Evolutionary conservation across 2,329 filamentous ascomycete species (phyloP).

Genomic region (Nemania serpens): DNA sequence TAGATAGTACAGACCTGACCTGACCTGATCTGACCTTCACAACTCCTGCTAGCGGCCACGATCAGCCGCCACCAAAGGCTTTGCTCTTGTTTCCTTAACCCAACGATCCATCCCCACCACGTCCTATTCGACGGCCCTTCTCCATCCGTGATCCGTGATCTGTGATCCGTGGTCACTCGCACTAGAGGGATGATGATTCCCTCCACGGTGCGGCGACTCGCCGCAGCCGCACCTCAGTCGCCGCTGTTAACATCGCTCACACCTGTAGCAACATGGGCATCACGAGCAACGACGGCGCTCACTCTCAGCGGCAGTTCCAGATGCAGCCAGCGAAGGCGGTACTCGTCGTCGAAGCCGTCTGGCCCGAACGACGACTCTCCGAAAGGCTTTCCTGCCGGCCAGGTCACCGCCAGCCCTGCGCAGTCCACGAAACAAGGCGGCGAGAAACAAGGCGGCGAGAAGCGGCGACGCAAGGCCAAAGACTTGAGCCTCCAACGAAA

Average conservation of each 20-base stretch:
- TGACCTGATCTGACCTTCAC: not conserved
- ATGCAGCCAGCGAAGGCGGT: slow-evolving; percentile 56
- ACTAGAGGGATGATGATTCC: slow-evolving; percentile 54
- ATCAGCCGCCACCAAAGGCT: slow-evolving; percentile 5
- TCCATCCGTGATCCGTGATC: not conserved
- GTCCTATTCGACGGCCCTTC: not conserved
- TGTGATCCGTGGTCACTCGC: not conserved
- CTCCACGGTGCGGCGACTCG: slow-evolving; percentile 60
- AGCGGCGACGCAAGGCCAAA: slow-evolving; percentile 64
- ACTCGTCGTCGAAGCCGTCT: slow-evolving; percentile 66
- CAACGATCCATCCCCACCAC: not conserved
- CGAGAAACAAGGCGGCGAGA: slow-evolving; percentile 60
- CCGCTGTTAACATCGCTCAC: slow-evolving; percentile 50
- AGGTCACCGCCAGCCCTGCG: slow-evolving; percentile 53
- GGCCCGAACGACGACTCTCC: slow-evolving; percentile 62
- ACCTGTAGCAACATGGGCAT: slow-evolving; percentile 47
- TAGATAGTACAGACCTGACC: no score
- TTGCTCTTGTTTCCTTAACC: not conserved
- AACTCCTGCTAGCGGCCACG: slow-evolving; percentile 20
- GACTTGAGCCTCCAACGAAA: slow-evolving; percentile 57
- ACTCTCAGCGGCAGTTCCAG: slow-evolving; percentile 44
- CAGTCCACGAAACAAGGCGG: slow-evolving; percentile 51
- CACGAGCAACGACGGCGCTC: slow-evolving; percentile 47
- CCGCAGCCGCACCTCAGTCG: slow-evolving; percentile 52
- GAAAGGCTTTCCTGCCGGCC: slow-evolving; percentile 54